Conservation (phyloP, 164 flowering plant species). For the Vitis vinifera region ASM3070453v1 NC_081814.1:6210501-6211000, state of each 20-base stretch:
- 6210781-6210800: constrained; percentile 4
- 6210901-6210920: constrained; percentile 32
- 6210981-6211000: not conserved
- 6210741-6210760: constrained; percentile 36
- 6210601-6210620: constrained; percentile 73
- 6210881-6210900: constrained; percentile 15
- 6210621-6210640: constrained; percentile 36
- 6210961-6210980: constrained; percentile 8
- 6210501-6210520: constrained; percentile 76
- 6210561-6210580: constrained; percentile 71
- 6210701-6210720: constrained; percentile 29
- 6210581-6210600: constrained; percentile 84
- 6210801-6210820: constrained; percentile 9
- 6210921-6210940: constrained; percentile 33
- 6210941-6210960: constrained; percentile 59
- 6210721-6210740: constrained; percentile 15
- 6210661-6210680: constrained; percentile 18
- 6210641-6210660: constrained; percentile 2
- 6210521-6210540: constrained; percentile 82
- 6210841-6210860: not conserved
- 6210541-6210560: constrained; percentile 61
- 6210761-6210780: not conserved
- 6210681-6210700: constrained; percentile 23
- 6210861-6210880: not conserved
- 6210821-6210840: not conserved